A percentile compares a stretch with the other conserved stretches of the same genome.
phyloP scores from a whole-genome alignment of 345 rosid species.

The Rhodamnia argentea region DNA sequence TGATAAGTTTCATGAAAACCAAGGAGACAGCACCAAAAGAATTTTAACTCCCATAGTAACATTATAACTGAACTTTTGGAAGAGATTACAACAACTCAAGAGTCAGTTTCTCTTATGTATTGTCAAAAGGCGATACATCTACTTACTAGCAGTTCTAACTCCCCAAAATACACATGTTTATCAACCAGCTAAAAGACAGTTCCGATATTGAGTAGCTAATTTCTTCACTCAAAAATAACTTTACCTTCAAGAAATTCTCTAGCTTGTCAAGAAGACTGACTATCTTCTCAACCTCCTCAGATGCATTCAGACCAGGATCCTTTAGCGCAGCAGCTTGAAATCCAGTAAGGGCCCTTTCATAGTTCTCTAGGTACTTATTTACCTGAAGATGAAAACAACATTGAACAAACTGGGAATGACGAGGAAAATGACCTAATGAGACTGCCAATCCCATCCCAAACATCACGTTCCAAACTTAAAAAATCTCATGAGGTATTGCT shows the following conservation, averaged over 20 bases:
- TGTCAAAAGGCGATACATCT: background rate
- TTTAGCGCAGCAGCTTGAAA: constrained; percentile 63
- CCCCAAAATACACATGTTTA: background rate
- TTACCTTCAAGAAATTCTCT: constrained; percentile 45
- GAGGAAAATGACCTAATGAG: background rate
- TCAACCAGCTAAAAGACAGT: background rate
- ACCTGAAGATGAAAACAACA: constrained; percentile 32
- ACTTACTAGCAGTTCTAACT: background rate
- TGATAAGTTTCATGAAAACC: background rate
- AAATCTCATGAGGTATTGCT: background rate
- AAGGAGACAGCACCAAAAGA: background rate
- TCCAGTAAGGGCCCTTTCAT: constrained; percentile 64
- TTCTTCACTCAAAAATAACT: background rate
- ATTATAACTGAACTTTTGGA: background rate
- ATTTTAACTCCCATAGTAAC: background rate
- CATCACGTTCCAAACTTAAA: background rate
- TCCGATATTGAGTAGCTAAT: background rate
- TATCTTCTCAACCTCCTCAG: constrained; percentile 45
- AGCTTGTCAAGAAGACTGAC: constrained; percentile 54
- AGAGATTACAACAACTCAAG: background rate
- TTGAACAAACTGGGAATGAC: background rate
- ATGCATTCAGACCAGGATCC: constrained; percentile 64
- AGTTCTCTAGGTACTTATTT: constrained; percentile 61
- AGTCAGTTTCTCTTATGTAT: background rate
- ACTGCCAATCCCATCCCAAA: background rate